Evolutionary conservation across 768 basidiomycete species (phyloP), one percentile per base, ranked within the genome.

Genomic region (Amanita polypyramis): DNA sequence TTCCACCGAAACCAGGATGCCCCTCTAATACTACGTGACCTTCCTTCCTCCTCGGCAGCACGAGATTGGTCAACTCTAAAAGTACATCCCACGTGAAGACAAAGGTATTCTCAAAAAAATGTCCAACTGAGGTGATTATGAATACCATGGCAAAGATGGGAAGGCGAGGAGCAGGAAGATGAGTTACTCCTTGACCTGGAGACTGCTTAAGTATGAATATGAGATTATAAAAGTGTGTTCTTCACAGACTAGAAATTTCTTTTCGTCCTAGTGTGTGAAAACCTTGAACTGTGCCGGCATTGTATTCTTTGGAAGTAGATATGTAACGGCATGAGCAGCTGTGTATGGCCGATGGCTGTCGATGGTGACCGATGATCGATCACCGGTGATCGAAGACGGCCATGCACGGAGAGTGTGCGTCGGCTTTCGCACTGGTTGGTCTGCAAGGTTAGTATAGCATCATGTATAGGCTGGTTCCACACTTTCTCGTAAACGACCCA

Each of bases 1-100:
- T 57, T 0, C 84, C 81, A 25, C 69, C 75, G 41, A 65, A 72
- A 0, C 82, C 83, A 2, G 76, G 73, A 44, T 70, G 63, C 0
- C 79, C 79, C 23, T 64, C 61, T 1, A 75, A 77, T 0, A 75
- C 75, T 34, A 85, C 78, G 25, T 69, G 66, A 0, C 83, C 84
- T 2, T 69, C 59, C 23, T 68, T 70, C 10, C 68, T 67, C 37
- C 66, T 74, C 0, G 75, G 76, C 1, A 67, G 62, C 35, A 84
- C 51, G 1, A 75, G 51, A 57, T 86, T 85, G 57, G 65, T 45
- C 0, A 80, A 6, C 5, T 71, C 70, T 50, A 82, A 68, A 1
- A 64, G 54, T 12, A 70, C 51, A 55, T 86, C 84, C 73, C 76
- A 80, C 27, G 63, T 43, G 30, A 76, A 53, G 45, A 79, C 56